phyloP scores from a whole-genome alignment of 2,329 filamentous ascomycete genomes.

The Colletotrichum incanum region DNA sequence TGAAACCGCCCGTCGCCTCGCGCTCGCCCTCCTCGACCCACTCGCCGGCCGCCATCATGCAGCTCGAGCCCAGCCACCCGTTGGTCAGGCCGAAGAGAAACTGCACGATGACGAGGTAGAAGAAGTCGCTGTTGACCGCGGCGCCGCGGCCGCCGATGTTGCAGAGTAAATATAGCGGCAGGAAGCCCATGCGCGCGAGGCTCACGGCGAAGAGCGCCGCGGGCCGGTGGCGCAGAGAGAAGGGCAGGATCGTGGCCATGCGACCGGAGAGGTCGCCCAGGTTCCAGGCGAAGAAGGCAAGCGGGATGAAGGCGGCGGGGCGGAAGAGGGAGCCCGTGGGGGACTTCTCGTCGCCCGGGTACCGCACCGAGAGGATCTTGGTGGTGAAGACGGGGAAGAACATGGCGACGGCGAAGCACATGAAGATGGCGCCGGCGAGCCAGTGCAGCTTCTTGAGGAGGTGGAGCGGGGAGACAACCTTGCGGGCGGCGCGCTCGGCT shows the following conservation, averaged over 20 bases:
- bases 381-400: slow-evolving; percentile 93
- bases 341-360: slow-evolving; percentile 46
- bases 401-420: slow-evolving; percentile 91
- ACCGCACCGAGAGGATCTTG: slow-evolving; percentile 67
- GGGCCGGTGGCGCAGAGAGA: slow-evolving; percentile 74
- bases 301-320: slow-evolving; percentile 86
- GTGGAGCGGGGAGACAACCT: slow-evolving; percentile 69
- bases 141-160: slow-evolving; percentile 87
- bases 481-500: slow-evolving; percentile 65
- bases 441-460: slow-evolving; percentile 86
- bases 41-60: slow-evolving; percentile 91
- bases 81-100: slow-evolving; percentile 87
- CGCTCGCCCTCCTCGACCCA: slow-evolving; percentile 88
- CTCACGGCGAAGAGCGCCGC: slow-evolving; percentile 77
- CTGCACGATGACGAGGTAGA: slow-evolving; percentile 90
- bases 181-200: slow-evolving; percentile 76
- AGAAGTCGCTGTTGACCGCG: slow-evolving; percentile 83
- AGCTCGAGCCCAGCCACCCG: slow-evolving; percentile 87
- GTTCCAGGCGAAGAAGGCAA: slow-evolving; percentile 96
- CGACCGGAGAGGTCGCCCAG: slow-evolving; percentile 87
- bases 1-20: slow-evolving; percentile 93
- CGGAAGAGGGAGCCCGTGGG: slow-evolving; percentile 70
- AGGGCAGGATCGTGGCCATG: slow-evolving; percentile 73
- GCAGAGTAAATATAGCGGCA: slow-evolving; percentile 91
- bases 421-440: slow-evolving; percentile 81